Percentiles rank a stretch among this genome's conserved stretches.
Evolutionary conservation across 768 basidiomycete genomes (phyloP).

Genomic region (Boletus barrowsii): DNA sequence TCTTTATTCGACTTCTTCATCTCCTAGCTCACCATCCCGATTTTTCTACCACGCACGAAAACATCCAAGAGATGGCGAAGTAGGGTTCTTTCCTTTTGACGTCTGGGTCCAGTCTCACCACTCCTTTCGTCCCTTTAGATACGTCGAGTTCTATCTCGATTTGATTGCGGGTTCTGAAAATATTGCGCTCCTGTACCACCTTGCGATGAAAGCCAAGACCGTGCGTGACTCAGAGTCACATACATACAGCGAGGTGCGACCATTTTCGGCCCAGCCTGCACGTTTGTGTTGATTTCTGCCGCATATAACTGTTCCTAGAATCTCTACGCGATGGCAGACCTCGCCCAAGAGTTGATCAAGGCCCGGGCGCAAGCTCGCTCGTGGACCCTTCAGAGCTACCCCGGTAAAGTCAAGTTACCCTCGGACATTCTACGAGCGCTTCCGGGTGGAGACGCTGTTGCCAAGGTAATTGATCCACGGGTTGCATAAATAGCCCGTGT

Average conservation of each 20-base stretch:
- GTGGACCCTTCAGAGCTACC: constrained; percentile 79
- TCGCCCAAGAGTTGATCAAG: constrained; percentile 86
- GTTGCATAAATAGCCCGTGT: not conserved
- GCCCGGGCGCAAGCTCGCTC: constrained; percentile 54
- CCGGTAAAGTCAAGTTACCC: constrained; percentile 77
- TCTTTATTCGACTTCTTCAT: constrained; percentile 84
- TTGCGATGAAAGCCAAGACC: constrained; percentile 82
- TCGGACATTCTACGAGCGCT: constrained; percentile 76
- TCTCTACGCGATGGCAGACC: constrained; percentile 82
- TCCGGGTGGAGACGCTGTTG: constrained; percentile 60
- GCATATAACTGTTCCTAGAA: constrained; percentile 47
- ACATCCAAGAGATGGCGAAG: constrained; percentile 78
- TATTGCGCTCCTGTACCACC: constrained; percentile 75
- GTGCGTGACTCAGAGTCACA: constrained; percentile 76
- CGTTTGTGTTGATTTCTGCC: not conserved
- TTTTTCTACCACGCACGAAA: constrained; percentile 65
- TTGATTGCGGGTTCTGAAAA: constrained; percentile 77
- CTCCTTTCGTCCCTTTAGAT: constrained; percentile 45
- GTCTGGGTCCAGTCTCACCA: not conserved
- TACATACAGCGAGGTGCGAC: constrained; percentile 62
- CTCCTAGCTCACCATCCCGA: constrained; percentile 94
- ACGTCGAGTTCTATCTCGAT: constrained; percentile 85
- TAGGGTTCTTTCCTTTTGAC: constrained; percentile 35
- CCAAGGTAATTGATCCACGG: constrained; percentile 44
- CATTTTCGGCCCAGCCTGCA: not conserved